These are phyloP conservation scores for Pestalotiopsis sp. DNA, from an alignment of 2,329 filamentous ascomycete species.

Conservation along the genomic window DNA sequence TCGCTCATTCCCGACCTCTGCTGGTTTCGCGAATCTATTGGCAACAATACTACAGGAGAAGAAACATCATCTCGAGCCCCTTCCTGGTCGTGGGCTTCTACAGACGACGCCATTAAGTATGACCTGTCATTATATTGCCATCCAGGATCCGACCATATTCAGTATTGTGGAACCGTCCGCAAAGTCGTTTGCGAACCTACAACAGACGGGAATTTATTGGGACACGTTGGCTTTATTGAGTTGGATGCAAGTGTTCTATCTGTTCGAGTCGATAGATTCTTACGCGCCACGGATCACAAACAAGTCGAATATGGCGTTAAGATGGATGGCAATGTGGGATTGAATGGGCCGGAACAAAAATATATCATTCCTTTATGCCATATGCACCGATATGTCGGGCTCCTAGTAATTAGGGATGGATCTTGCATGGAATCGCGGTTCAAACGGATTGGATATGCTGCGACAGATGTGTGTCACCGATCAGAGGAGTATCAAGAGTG, in stretches of 20 bases:
- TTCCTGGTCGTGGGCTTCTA: background rate
- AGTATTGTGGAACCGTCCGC: background rate
- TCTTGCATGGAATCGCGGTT: background rate
- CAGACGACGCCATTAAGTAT: background rate
- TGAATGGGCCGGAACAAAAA: too few relatives aligned
- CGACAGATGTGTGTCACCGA: background rate
- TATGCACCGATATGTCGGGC: too few relatives aligned
- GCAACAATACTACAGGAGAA: background rate
- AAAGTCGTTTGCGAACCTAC: background rate
- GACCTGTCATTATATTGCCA: background rate
- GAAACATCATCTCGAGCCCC: background rate
- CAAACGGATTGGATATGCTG: background rate
- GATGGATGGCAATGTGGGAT: too few relatives aligned
- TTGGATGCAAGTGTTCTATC: background rate
- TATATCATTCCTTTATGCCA: too few relatives aligned
- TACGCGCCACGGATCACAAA: background rate
- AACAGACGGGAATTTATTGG: background rate
- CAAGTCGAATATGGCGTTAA: background rate
- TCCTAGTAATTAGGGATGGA: too few relatives aligned
- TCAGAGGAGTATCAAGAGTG: background rate
- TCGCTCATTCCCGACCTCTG: background rate
- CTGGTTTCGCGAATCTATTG: background rate
- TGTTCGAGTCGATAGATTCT: background rate
- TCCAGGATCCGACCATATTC: background rate
- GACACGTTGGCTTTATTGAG: background rate